Evolutionary conservation across 768 basidiomycete genomes (phyloP), one percentile per base, ranked within the genome.

Genomic region (Auriculariales sp.): DNA sequence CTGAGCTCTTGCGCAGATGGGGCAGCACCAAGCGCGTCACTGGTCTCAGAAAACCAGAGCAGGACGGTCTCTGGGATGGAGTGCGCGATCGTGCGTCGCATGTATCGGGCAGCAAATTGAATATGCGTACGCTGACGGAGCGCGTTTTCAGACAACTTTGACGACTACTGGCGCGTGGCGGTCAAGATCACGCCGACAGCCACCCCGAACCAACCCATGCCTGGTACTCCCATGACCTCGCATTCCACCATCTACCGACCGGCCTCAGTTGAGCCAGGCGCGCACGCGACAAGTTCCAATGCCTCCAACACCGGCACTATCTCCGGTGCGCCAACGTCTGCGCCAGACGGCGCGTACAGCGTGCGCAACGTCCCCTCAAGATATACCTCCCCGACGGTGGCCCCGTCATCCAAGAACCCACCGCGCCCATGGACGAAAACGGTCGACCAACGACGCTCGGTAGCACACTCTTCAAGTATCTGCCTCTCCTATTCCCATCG

Each of bases 41-140:
- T 1, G 79, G 86, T 15, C 71, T 99, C 29, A 68, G 91, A 49
- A 89, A 92, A 63, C 79, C 75, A 24, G 94, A 98, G 59, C 88
- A 98, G 61, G 95, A 99, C 61, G 90, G 83, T 1, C 77, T 97
- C 49, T 99, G 95, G 95, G 91, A 95, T 58, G 92, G 92, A 6
- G 84, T 99, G 54, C 83, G 83, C 67, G 84, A 90, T 58, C 89
- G 94, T 97, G 61, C 67, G 91, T 46, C 10, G 4, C 22, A 24
- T 47, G 17, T 49, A 48, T 32, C 29, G 19, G 53, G 31, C 45
- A 47, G 5, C 28, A 33, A 15, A 30, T 28, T 17, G 33, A 25
- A n/a, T 19, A 44, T 28, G 10, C 27, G 22, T n/a, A 30, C 28
- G 33, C 17, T 49, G 30, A 49, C 49, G 31, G 22, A 15, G 47